phyloP scores from a whole-genome alignment of 1,284 basidiomycete species.

The Paramarasmius palmivorus region DNA sequence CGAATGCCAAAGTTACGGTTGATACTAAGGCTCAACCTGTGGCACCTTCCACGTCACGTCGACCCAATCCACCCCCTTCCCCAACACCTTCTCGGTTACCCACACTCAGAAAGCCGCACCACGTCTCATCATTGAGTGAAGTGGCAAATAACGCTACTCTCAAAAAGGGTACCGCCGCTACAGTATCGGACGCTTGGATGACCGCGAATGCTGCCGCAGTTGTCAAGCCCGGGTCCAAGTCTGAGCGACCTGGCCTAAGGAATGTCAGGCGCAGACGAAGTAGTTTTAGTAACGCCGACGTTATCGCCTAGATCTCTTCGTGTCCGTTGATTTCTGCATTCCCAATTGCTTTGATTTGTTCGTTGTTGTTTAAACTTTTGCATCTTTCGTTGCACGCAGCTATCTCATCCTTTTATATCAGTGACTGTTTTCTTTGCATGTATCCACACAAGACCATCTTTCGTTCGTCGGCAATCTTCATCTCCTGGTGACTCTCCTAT shows the following conservation, averaged over 20 bases:
- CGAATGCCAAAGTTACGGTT: conserved; percentile 34
- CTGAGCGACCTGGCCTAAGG: conserved; percentile 68
- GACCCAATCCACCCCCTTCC: conserved; percentile 46
- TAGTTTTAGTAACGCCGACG: conserved; percentile 81
- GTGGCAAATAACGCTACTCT: conserved; percentile 40
- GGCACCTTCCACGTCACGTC: conserved; percentile 31
- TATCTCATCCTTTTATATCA: conserved; percentile 9
- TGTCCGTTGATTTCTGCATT: conserved; percentile 9
- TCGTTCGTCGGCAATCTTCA: neutral
- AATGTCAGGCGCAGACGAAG: conserved; percentile 73
- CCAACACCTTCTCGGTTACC: conserved; percentile 75
- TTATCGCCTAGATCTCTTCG: conserved; percentile 56
- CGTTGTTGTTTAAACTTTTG: conserved; percentile 8
- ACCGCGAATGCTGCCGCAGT: conserved; percentile 67
- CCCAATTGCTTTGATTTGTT: conserved; percentile 1
- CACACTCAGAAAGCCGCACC: conserved; percentile 60
- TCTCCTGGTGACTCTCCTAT: neutral
- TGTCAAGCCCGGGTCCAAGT: conserved; percentile 66
- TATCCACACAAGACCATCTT: conserved; percentile 2
- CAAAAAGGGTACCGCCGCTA: conserved; percentile 33
- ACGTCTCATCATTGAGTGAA: conserved; percentile 53
- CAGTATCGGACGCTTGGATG: conserved; percentile 67
- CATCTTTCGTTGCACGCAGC: neutral
- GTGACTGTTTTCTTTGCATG: neutral
- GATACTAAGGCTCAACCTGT: conserved; percentile 47